phyloP scores from a whole-genome alignment of 495 filamentous ascomycete species.

The Talaromyces proteolyticus region DNA sequence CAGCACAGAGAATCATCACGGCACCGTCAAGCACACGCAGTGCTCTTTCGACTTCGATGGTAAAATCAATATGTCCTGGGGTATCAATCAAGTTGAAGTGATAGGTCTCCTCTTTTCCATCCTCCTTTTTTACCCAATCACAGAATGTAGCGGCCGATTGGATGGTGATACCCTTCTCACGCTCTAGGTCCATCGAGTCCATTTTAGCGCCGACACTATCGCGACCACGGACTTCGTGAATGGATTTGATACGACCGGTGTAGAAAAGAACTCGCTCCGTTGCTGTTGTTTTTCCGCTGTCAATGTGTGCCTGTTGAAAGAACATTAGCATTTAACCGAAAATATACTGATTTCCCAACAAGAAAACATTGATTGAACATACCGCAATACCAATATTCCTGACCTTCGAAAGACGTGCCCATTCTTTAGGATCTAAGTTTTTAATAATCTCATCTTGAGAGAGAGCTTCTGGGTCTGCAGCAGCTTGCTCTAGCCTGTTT shows the following conservation, averaged over 20 bases:
- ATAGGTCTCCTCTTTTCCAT: slow-evolving; percentile 78
- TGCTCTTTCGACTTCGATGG: slow-evolving; percentile 97
- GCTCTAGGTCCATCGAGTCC: slow-evolving; percentile 99
- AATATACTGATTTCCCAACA: slow-evolving; percentile 16
- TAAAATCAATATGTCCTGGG: slow-evolving; percentile 98
- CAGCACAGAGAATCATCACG: slow-evolving; percentile 97
- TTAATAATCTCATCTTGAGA: slow-evolving; percentile 65
- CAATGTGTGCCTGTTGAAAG: slow-evolving; percentile 78
- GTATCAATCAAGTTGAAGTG: slow-evolving; percentile 99
- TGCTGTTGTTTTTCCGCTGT: slow-evolving; percentile 96
- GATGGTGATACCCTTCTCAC: slow-evolving; percentile 98
- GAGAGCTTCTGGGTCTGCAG: slow-evolving; percentile 50
- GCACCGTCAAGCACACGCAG: slow-evolving; percentile 94
- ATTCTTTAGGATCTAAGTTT: slow-evolving; percentile 70
- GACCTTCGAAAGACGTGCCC: slow-evolving; percentile 66
- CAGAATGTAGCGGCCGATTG: slow-evolving; percentile 97
- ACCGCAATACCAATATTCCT: slow-evolving; percentile 99
- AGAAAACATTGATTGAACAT: slow-evolving; percentile 17
- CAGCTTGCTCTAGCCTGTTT: slow-evolving; percentile 52
- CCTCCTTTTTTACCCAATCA: slow-evolving; percentile 87
- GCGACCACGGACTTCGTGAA: slow-evolving; percentile 95
- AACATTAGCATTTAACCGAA: slow-evolving; percentile 8
- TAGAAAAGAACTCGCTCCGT: slow-evolving; percentile 98
- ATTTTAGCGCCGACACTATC: slow-evolving; percentile 98
- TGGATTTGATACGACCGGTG: slow-evolving; percentile 91